phyloP scores from a whole-genome alignment of 1,284 basidiomycete species.

The Ustilago loliicola region DNA sequence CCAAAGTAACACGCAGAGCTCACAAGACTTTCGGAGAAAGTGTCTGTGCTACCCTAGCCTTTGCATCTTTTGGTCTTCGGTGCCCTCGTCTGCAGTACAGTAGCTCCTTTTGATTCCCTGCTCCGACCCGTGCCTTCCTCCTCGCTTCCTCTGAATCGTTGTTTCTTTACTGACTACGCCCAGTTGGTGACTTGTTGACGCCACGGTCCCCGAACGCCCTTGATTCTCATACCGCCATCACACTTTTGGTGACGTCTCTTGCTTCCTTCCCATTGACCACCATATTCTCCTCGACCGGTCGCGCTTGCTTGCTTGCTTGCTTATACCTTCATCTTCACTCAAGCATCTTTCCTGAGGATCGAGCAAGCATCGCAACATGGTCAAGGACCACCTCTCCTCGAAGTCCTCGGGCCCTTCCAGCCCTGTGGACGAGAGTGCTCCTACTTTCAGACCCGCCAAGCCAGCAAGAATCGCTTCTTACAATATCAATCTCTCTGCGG shows the following conservation, averaged over 20 bases:
- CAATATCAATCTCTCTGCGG: background rate
- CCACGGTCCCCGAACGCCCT: background rate
- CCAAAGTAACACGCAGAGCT: constrained; percentile 11
- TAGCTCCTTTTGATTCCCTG: background rate
- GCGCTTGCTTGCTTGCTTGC: background rate
- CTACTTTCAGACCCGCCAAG: constrained; percentile 8
- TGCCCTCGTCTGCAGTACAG: background rate
- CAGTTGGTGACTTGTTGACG: background rate
- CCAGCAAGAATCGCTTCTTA: constrained; percentile 17
- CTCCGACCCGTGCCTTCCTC: background rate
- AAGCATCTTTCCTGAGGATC: constrained; percentile 1
- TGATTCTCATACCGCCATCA: background rate
- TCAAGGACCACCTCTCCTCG: background rate
- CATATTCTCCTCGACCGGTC: background rate
- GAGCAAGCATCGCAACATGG: constrained; percentile 12
- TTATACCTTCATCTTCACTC: background rate
- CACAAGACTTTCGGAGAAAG: background rate
- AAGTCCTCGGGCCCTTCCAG: background rate
- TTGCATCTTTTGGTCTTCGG: background rate
- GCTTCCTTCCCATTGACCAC: background rate
- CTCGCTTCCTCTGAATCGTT: background rate
- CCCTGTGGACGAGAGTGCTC: constrained; percentile 1
- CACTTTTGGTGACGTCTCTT: background rate
- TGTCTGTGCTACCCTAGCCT: background rate
- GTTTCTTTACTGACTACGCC: background rate